Evolutionary conservation across 2,329 filamentous ascomycete species (phyloP).

Genomic region (Cladosporium sp.): DNA sequence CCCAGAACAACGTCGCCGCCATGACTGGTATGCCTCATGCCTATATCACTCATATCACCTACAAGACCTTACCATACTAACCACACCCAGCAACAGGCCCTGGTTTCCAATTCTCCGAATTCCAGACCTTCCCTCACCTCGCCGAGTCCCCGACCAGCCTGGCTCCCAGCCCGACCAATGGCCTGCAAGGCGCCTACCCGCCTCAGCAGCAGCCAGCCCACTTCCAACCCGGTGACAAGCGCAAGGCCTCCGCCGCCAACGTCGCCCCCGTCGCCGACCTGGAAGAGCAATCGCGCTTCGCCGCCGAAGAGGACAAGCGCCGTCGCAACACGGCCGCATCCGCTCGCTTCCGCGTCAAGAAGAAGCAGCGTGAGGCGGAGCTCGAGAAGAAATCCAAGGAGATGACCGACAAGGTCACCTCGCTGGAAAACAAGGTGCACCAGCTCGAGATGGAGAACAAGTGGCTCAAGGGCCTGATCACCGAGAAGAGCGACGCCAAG

Average conservation of each 20-base stretch:
- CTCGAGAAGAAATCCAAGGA: slow-evolving; percentile 49
- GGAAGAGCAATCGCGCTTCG: slow-evolving; percentile 43
- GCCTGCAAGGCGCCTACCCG: slow-evolving; percentile 26
- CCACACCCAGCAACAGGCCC: slow-evolving; percentile 25
- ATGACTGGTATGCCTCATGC: slow-evolving; percentile 4
- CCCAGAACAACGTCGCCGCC: slow-evolving; percentile 6
- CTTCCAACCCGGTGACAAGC: slow-evolving; percentile 37
- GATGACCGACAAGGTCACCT: slow-evolving; percentile 44
- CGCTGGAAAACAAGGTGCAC: slow-evolving; percentile 43
- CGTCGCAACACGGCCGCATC: slow-evolving; percentile 50
- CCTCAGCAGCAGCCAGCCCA: slow-evolving; percentile 18
- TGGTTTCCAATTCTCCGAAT: slow-evolving; percentile 45
- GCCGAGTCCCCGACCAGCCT: slow-evolving; percentile 22
- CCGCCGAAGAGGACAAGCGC: slow-evolving; percentile 51
- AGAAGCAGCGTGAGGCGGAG: slow-evolving; percentile 51
- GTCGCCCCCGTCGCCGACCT: slow-evolving; percentile 32
- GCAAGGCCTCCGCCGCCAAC: slow-evolving; percentile 37
- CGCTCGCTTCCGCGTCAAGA: slow-evolving; percentile 51
- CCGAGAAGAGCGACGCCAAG: slow-evolving; percentile 41
- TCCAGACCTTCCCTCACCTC: slow-evolving; percentile 34
- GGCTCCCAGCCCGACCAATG: slow-evolving; percentile 24
- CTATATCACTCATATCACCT: not conserved
- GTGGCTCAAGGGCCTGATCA: slow-evolving; percentile 49
- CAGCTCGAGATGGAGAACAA: slow-evolving; percentile 51
- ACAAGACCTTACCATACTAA: too few species aligned